A percentile compares a stretch with the other conserved stretches of the same genome.
Conservation (phyloP, 2,329 filamentous ascomycete species). For the Penicillium sp. region DNA sequence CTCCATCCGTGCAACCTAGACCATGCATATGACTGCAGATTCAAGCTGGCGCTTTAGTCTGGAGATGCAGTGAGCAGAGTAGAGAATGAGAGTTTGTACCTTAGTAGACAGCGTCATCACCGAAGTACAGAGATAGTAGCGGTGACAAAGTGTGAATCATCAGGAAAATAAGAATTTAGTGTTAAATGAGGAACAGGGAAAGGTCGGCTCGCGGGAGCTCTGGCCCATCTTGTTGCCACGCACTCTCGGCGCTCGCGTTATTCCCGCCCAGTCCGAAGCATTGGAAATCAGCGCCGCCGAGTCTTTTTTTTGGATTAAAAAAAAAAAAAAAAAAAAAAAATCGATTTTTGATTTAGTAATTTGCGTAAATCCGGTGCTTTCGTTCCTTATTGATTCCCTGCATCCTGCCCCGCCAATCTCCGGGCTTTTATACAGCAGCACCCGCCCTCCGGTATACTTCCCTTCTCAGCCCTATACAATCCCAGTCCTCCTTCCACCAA, state of each 20-base stretch:
- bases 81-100: not conserved
- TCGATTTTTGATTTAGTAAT: not conserved
- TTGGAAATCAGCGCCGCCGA: constrained; percentile 17
- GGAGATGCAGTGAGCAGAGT: not conserved
- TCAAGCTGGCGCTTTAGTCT: not conserved
- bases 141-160: not conserved
- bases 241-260: constrained; percentile 25
- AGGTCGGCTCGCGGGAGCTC: not conserved
- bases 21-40: constrained; percentile 7
- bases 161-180: not conserved
- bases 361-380: not conserved
- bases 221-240: constrained; percentile 27
- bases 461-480: constrained; percentile 21
- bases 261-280: constrained; percentile 30
- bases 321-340: too few relatives aligned
- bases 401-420: not conserved
- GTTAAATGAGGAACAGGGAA: not conserved
- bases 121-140: not conserved
- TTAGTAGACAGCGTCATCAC: not conserved
- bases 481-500: not conserved
- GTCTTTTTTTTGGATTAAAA: constrained; percentile 1
- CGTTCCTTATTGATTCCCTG: constrained; percentile 8
- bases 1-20: not conserved
- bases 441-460: constrained; percentile 17
- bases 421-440: constrained; percentile 13